Evolutionary conservation across 345 rosid species (phyloP).

Genomic region (Eucalyptus pumila): DNA sequence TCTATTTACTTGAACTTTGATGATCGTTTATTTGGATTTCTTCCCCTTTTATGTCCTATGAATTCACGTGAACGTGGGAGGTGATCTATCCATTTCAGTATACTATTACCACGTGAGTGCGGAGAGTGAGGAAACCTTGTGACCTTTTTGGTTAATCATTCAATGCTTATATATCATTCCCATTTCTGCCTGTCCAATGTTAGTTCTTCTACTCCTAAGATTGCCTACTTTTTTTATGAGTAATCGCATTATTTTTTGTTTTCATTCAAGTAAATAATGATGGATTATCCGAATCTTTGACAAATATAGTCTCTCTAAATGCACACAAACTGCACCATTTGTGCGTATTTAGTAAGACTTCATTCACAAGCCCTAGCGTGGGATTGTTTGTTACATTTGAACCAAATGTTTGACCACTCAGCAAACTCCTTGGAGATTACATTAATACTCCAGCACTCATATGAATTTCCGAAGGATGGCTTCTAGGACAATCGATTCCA

Average conservation of each 20-base stretch:
- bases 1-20: neutral
- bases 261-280: neutral
- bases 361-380: neutral
- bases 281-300: neutral
- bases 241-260: neutral
- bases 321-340: accelerated
- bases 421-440: neutral
- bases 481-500: neutral
- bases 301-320: neutral
- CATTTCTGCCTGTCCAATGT: neutral
- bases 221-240: neutral
- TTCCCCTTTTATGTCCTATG: neutral
- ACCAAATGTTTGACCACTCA: neutral
- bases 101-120: neutral
- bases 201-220: neutral
- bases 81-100: neutral
- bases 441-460: neutral
- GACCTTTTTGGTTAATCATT: neutral
- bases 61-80: neutral
- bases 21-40: neutral
- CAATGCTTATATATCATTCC: neutral
- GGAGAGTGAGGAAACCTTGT: neutral
- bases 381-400: neutral
- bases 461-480: neutral
- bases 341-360: neutral